Evolutionary conservation across 1,139 yeast species (phyloP), one percentile per base, ranked within the genome.

Genomic region (Yamadazyma sp.): DNA sequence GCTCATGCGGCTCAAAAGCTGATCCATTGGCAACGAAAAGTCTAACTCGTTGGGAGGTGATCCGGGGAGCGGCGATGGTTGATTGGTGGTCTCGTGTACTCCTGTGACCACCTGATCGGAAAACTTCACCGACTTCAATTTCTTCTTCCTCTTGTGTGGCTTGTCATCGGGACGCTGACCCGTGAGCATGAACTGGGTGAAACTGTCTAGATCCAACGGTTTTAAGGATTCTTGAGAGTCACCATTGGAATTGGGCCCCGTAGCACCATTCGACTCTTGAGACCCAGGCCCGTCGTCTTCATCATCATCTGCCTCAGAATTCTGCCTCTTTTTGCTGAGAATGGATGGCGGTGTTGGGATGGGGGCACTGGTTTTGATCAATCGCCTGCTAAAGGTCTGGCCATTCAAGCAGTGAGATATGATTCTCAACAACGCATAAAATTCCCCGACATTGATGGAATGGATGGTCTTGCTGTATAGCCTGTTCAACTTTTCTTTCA

Each of bases 21-120:
- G 87, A 51, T 82, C 87, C 92, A 85, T 84, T 2, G 91, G 88
- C 23, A 85, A 62, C 2, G 85, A 73, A 39, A 75, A 69, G 55
- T 84, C 92, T 22, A 82, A 46, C 34, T 46, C 48, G 33, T 55
- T 56, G 1, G 64, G 54, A 9, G 64, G 64, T 7, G 67, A 56
- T 10, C 41, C 49, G 16, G 49, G 36, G 18, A 46, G 50, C 7
- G 56, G 56, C 11, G 55, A 52, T 3, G 39, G 25, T 20, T 31
- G 41, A 20, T 20, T 20, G 25, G 26, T 15, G 12, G 39, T 23
- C 25, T 63, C 65, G 47, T 73, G 75, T 29, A 70, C 59, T 42
- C 67, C 75, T 8, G 73, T 60, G 5, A 75, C 77, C 3, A 81
- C 61, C 47, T 82, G 79, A 50, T 84, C 91, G 10, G 86, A 77